Evolutionary conservation across 2,329 filamentous ascomycete species (phyloP).

Genomic region (Phoma sp.): DNA sequence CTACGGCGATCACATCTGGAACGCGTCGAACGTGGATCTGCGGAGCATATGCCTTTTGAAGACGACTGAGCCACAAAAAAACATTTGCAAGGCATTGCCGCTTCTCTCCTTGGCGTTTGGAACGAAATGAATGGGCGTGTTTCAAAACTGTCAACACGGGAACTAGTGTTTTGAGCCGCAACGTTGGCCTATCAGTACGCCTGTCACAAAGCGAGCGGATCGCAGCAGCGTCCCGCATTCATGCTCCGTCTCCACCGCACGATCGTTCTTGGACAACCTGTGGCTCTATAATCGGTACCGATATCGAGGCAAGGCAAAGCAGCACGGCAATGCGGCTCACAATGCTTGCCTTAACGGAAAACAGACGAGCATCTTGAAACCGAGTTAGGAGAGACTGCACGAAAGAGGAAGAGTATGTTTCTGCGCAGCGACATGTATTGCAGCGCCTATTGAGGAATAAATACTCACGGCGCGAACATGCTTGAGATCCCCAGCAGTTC

Average conservation of each 20-base stretch:
- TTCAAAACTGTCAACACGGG: constrained; percentile 14
- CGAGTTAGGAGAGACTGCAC: constrained; percentile 2
- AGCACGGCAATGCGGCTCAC: not conserved
- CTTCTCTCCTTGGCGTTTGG: constrained; percentile 11
- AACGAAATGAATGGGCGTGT: constrained; percentile 14
- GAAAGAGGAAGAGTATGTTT: constrained; percentile 3
- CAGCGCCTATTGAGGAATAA: constrained; percentile 3
- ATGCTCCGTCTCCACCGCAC: not conserved
- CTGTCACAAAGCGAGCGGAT: not conserved
- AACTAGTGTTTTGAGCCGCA: constrained; percentile 15
- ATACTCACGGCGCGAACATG: not conserved
- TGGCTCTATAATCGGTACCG: not conserved
- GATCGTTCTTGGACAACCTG: not conserved
- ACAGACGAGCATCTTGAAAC: constrained; percentile 7
- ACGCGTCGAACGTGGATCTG: not conserved
- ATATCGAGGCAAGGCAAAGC: not conserved
- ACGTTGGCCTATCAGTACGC: constrained; percentile 4
- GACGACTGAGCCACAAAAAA: not conserved
- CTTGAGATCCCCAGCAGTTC: not conserved
- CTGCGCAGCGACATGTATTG: not conserved
- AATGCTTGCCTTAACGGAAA: constrained; percentile 6
- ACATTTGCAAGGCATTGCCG: not conserved
- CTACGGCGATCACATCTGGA: not conserved
- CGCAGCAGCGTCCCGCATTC: not conserved
- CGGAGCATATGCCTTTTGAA: not conserved